Percentiles rank a stretch among this genome's conserved stretches.
These are phyloP conservation scores for Tolypocladium amazonense DNA, from an alignment of 2,329 filamentous ascomycete genomes.

Conservation along the genomic window DNA sequence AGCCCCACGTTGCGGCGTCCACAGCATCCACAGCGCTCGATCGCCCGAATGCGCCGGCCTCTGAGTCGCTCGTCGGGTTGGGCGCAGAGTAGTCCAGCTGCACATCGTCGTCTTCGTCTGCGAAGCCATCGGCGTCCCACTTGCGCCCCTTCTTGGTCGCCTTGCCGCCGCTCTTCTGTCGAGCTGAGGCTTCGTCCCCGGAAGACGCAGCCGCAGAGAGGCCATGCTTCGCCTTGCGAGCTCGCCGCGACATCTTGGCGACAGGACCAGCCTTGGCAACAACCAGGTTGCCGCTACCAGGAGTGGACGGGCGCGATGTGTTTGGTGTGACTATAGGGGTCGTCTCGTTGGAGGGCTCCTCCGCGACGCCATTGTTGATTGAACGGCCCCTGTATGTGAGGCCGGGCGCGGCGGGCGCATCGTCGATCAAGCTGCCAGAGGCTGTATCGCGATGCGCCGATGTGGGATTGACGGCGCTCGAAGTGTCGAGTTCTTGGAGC, in stretches of 20 bases:
- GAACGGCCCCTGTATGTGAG: conserved; percentile 28
- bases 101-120: conserved; percentile 65
- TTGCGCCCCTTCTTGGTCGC: conserved; percentile 82
- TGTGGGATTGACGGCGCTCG: conserved; percentile 23
- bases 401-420: conserved; percentile 21
- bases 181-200: conserved; percentile 63
- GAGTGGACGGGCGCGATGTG: conserved; percentile 70
- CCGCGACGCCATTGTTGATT: conserved; percentile 22
- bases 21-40: conserved; percentile 60
- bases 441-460: conserved; percentile 19
- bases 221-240: conserved; percentile 59
- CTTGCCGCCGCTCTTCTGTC: conserved; percentile 41
- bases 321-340: conserved; percentile 62
- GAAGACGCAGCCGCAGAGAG: conserved; percentile 61
- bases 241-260: conserved; percentile 68
- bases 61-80: conserved; percentile 42
- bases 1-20: conserved; percentile 74
- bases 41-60: conserved; percentile 36
- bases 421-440: conserved; percentile 15
- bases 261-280: conserved; percentile 66
- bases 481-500: conserved; percentile 65
- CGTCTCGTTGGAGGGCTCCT: conserved; percentile 49
- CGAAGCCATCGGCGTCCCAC: conserved; percentile 84
- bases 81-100: conserved; percentile 82
- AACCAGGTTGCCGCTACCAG: conserved; percentile 50